Conservation (phyloP, 805 yeast species). For the Teunomyces aglyptinius region DNA sequence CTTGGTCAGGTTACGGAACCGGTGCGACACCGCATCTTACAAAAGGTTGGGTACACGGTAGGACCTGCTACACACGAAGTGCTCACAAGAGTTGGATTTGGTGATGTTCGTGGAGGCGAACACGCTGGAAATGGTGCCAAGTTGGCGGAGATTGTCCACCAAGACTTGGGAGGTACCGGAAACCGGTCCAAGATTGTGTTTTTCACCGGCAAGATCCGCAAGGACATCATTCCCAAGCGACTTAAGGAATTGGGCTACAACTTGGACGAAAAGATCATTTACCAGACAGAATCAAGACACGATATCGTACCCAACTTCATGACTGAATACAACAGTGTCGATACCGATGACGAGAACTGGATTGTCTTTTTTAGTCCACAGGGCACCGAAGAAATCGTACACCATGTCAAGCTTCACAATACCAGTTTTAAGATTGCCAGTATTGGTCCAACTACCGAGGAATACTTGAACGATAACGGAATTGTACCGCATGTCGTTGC, state of each 20-base stretch:
- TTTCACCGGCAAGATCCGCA: constrained; percentile 82
- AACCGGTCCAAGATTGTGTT: constrained; percentile 49
- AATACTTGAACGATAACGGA: constrained; percentile 51
- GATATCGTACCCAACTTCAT: constrained; percentile 45
- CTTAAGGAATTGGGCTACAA: constrained; percentile 43
- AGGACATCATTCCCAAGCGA: constrained; percentile 73
- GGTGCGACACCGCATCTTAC: constrained; percentile 28
- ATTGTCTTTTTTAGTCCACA: constrained; percentile 89
- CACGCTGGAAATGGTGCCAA: constrained; percentile 79
- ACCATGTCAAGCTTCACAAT: constrained; percentile 24
- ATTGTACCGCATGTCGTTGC: constrained; percentile 65
- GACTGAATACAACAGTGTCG: constrained; percentile 5
- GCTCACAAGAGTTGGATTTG: constrained; percentile 61
- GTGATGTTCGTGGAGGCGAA: constrained; percentile 65
- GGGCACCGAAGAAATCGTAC: constrained; percentile 67
- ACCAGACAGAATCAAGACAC: constrained; percentile 56
- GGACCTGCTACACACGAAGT: constrained; percentile 84
- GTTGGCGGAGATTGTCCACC: constrained; percentile 61
- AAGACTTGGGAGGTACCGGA: constrained; percentile 15
- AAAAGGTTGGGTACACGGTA: constrained; percentile 73
- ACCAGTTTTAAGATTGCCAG: constrained; percentile 52
- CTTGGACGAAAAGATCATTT: constrained; percentile 62
- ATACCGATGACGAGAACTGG: constrained; percentile 47
- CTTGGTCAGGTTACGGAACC: constrained; percentile 27
- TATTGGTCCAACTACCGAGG: constrained; percentile 90